These are phyloP conservation scores for Apophysomyces variabilis DNA, from an alignment of 371 early-diverging fungal species.

Conservation along the genomic window DNA sequence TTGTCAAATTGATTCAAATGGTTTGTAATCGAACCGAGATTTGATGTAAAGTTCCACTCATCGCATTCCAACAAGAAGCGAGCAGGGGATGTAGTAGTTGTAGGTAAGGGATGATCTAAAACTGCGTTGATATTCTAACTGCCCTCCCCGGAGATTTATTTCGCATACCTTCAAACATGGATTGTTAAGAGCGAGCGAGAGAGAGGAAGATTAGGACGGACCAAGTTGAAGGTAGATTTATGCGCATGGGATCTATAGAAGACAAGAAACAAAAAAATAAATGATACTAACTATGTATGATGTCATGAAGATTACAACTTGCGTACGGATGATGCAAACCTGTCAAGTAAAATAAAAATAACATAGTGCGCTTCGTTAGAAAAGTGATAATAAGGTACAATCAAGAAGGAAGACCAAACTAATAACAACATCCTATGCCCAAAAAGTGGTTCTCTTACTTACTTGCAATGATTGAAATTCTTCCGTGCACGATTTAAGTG, in stretches of 20 bases:
- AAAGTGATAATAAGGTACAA: background rate
- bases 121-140: constrained; percentile 10
- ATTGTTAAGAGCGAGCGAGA: background rate
- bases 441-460: background rate
- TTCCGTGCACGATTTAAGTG: constrained; percentile 8
- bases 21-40: constrained; percentile 11
- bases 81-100: constrained; percentile 13
- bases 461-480: constrained; percentile 2
- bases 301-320: constrained; percentile 7
- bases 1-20: constrained; percentile 15
- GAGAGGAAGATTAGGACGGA: background rate
- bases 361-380: background rate
- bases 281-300: background rate
- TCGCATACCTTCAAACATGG: constrained; percentile 7
- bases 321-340: constrained; percentile 7
- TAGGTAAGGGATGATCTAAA: constrained; percentile 7
- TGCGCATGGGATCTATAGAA: background rate
- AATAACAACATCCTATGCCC: background rate
- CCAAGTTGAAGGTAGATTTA: background rate
- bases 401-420: background rate
- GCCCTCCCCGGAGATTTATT: constrained; percentile 5
- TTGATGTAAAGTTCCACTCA: constrained; percentile 18
- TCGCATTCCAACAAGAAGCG: constrained; percentile 22
- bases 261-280: background rate
- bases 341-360: background rate